Evolutionary conservation across 805 yeast species (phyloP).

Genomic region (Candida sakaeoensis): DNA sequence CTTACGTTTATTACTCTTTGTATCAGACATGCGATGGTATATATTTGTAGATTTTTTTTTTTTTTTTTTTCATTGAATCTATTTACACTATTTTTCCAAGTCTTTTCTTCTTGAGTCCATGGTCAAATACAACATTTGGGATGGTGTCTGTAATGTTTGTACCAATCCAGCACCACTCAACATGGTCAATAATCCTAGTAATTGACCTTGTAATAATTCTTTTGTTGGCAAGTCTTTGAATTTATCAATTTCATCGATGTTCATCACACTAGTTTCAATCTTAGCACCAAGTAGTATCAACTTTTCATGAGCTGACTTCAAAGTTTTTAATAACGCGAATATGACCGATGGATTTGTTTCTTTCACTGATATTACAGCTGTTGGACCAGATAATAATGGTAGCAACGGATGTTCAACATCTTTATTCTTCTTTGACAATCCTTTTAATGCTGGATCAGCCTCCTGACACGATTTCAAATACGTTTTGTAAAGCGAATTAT

Average conservation of each 20-base stretch:
- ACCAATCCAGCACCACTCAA: slow-evolving; percentile 89
- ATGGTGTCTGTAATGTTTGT: slow-evolving; percentile 69
- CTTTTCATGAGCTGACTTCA: slow-evolving; percentile 66
- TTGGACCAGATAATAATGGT: slow-evolving; percentile 76
- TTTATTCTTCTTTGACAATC: slow-evolving; percentile 43
- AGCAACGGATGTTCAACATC: slow-evolving; percentile 61
- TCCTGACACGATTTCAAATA: slow-evolving; percentile 69
- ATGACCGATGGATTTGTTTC: slow-evolving; percentile 70
- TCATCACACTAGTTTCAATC: slow-evolving; percentile 58
- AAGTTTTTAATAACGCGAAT: slow-evolving; percentile 53
- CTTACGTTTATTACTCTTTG: slow-evolving; percentile 34
- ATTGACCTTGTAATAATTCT: slow-evolving; percentile 71
- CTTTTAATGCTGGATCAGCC: slow-evolving; percentile 68
- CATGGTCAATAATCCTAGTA: slow-evolving; percentile 78
- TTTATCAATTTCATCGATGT: slow-evolving; percentile 47
- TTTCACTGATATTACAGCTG: slow-evolving; percentile 70
- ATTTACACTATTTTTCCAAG: slow-evolving; percentile 8
- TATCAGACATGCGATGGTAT: slow-evolving; percentile 15
- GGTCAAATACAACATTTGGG: slow-evolving; percentile 68
- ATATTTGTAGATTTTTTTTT: slow-evolving; percentile 17
- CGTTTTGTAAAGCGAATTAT: slow-evolving; percentile 68
- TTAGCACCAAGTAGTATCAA: slow-evolving; percentile 83
- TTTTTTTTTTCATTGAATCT: slow-evolving; percentile 1
- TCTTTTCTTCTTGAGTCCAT: slow-evolving; percentile 50
- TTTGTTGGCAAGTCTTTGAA: slow-evolving; percentile 74